Evolutionary conservation across 768 basidiomycete genomes (phyloP).

Genomic region (Fistulinella prunicolor): DNA sequence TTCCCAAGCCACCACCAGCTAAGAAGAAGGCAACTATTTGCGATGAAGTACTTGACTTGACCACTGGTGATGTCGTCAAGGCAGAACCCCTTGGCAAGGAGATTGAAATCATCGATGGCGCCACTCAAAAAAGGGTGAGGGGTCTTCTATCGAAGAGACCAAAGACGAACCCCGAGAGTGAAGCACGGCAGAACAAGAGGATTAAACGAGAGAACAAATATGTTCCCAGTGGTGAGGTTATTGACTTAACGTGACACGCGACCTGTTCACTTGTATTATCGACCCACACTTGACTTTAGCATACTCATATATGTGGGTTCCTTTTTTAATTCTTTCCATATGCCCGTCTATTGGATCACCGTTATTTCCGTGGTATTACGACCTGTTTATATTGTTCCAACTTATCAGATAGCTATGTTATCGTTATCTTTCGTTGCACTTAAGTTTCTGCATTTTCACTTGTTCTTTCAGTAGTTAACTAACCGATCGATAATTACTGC

Average conservation of each 20-base stretch:
- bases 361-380: background rate
- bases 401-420: no score
- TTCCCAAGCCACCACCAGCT: constrained; percentile 12
- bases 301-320: background rate
- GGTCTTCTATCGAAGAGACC: constrained; percentile 5
- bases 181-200: constrained; percentile 21
- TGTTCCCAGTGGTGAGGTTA: constrained; percentile 23
- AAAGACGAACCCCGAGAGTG: background rate
- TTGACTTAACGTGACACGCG: constrained; percentile 28
- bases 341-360: background rate
- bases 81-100: constrained; percentile 4
- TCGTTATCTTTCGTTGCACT: background rate
- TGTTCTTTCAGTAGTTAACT: no score
- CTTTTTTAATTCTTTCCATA: background rate
- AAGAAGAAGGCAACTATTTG: background rate
- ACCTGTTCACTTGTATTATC: background rate
- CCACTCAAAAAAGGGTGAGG: background rate
- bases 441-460: no score
- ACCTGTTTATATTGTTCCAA: background rate
- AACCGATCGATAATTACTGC: no score
- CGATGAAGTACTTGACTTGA: constrained; percentile 24
- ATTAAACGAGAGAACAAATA: constrained; percentile 23
- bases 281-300: no score
- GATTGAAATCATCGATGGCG: constrained; percentile 7
- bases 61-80: constrained; percentile 9